Percentiles rank a stretch among this genome's conserved stretches.
Conservation (phyloP, 495 filamentous ascomycete species). For the Penicillium salamii region DNA sequence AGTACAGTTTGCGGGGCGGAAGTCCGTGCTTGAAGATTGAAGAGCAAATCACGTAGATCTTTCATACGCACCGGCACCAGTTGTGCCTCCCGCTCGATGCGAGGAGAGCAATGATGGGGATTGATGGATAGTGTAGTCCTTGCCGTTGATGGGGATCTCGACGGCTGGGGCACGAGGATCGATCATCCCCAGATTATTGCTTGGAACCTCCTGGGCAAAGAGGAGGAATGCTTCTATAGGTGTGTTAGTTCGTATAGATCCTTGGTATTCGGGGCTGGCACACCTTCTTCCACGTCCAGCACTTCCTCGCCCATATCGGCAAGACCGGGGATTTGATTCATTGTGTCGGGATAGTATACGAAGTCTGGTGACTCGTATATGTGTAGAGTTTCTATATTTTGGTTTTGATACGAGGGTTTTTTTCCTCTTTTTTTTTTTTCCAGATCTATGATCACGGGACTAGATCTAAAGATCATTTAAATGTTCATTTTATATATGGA, state of each 20-base stretch:
- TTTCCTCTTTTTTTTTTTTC: too few relatives aligned
- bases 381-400: too few relatives aligned
- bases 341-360: too few relatives aligned
- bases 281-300: conserved; percentile 65
- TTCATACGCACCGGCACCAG: conserved; percentile 69
- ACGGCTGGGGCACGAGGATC: conserved; percentile 63
- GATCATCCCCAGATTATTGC: conserved; percentile 80
- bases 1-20: not conserved
- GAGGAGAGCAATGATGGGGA: conserved; percentile 80
- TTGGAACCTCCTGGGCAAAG: conserved; percentile 72
- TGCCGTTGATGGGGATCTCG: conserved; percentile 64
- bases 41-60: conserved; percentile 5
- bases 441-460: conserved; percentile 14
- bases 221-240: conserved; percentile 76
- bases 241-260: conserved; percentile 1
- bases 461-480: too few relatives aligned
- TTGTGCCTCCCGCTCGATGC: conserved; percentile 77
- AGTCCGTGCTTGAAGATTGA: conserved; percentile 4
- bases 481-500: too few relatives aligned
- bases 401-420: too few relatives aligned
- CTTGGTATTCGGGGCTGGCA: conserved; percentile 21
- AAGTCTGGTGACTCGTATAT: too few relatives aligned
- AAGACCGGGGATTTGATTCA: conserved; percentile 11
- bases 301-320: conserved; percentile 39
- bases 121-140: conserved; percentile 77